Evolutionary conservation across 169 alveolate species (phyloP), one percentile per base, ranked within the genome.

Genomic region (Eimeria sp.): DNA sequence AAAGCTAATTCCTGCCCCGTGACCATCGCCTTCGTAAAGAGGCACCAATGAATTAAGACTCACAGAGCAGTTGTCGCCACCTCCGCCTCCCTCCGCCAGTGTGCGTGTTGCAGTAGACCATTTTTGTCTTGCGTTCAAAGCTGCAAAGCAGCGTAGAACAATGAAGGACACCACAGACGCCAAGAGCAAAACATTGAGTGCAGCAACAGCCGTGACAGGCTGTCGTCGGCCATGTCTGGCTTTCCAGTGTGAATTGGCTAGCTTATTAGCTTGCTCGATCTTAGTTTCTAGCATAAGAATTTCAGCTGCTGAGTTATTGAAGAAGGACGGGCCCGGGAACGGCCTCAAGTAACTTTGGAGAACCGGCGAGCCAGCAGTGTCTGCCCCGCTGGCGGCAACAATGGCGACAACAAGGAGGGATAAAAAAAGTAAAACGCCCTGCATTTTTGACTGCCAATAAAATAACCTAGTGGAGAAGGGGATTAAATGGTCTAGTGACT

Each of bases 81-180:
- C 82, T 13, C 54, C 82, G 27, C 82, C 82, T 14, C 82, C 82
- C 54, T 72, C 82, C 16, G 82, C 82, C 16, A 72, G 54, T 72
- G 5, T 72, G 51, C 82, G 82, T 72, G 82, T 4, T 34, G 18
- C 16, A 43, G 82, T 5, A 10, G 51, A 16, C 51, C 30, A 34
- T 72, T 34, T 10, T 72, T 54, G 27, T 54, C 30, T 72, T 49
- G 54, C 57, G 11, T 43, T 30, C 30, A 72, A 34, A 34, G 82
- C 27, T 30, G 30, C 82, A 72, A 34, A 72, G 82, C 82, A 72
- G 10, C 40, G 43, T 2, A 72, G 82, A 13, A 72, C 45, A 40
- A 72, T 49, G 27, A 72, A 72, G 82, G 30, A 18, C 1, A 72
- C 1, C 82, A 43, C 82, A 49, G 82, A 72, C 13, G 82, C 82